A percentile compares a stretch with the other conserved stretches of the same genome.
These are phyloP conservation scores for Eucalyptus pumila DNA, from an alignment of 345 rosid species.

Conservation along the genomic window DNA sequence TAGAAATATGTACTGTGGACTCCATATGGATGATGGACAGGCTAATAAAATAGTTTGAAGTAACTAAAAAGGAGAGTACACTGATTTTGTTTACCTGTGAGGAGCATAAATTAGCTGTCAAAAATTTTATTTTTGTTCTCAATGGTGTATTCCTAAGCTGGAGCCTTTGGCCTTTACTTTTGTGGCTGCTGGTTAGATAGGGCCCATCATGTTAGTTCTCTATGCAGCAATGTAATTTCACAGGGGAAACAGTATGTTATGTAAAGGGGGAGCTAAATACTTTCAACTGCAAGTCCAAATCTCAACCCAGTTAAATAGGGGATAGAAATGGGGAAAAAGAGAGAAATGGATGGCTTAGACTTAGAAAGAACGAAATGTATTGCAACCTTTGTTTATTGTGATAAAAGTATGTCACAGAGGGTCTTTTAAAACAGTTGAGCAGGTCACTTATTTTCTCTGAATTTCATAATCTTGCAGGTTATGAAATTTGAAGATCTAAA, in stretches of 20 bases:
- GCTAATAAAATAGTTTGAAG: neutral
- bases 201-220: neutral
- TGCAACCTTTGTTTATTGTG: neutral
- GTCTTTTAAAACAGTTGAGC: neutral
- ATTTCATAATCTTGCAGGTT: constrained; percentile 33
- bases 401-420: neutral
- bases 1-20: neutral
- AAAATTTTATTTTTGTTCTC: neutral
- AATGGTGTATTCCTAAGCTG: neutral
- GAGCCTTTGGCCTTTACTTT: neutral
- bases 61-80: neutral
- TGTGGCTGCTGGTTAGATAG: neutral
- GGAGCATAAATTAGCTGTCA: neutral
- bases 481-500: constrained; percentile 96
- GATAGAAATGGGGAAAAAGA: neutral
- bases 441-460: neutral
- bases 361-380: neutral
- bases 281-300: neutral
- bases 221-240: neutral
- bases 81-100: neutral
- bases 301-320: neutral
- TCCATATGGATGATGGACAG: neutral
- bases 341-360: neutral
- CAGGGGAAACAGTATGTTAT: neutral
- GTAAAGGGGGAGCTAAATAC: neutral